Evolutionary conservation across 306 rosid genomes (phyloP), one percentile per base, ranked within the genome.

Genomic region (Trichosanthes cucumerina): DNA sequence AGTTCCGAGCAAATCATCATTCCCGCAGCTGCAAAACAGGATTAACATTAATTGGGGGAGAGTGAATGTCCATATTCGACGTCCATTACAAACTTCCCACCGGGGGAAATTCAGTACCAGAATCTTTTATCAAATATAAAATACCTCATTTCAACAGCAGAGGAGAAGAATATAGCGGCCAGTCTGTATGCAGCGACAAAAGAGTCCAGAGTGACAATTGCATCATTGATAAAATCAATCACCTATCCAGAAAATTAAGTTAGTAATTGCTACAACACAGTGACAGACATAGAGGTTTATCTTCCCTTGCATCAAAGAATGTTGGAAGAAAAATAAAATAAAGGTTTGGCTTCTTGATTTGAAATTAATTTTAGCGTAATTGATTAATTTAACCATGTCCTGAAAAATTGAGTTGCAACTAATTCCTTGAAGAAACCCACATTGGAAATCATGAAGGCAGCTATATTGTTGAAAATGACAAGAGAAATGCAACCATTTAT

Each of bases 181-280:
- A 88, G 89, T 80, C 86, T 79, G 62, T 92, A 91, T 78, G 91
- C 90, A 75, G 82, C 52, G 46, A 90, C 82, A 78, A 91, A 90
- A 77, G 93, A 91, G 84, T 96, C 93, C 89, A 91, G 78, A 66
- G 93, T 91, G 78, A 88, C 92, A 79, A 90, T 80, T 76, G 93
- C 98, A 83, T 96, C 99, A 66, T 96, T 92, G 74, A 96, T 84
- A 78, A 91, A 96, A 89, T 96, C 99, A 90, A 92, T 89, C 77
- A 96, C 99, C 99, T 96, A 78, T 69, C 82, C 78, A 46, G 23
- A 63, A 62, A 79, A 44, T 79, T 39, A 24, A 31, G 43, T 59
- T 79, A 78, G 56, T 56, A 78, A 75, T 59, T 26, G 23, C 50
- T 56, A 52, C 12, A 65, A 50, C 53, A 65, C 19, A 52, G 81